Percentiles rank a stretch among this genome's conserved stretches.
Evolutionary conservation across 169 alveolate species (phyloP).

Genomic region (Eimeria acervulina): DNA sequence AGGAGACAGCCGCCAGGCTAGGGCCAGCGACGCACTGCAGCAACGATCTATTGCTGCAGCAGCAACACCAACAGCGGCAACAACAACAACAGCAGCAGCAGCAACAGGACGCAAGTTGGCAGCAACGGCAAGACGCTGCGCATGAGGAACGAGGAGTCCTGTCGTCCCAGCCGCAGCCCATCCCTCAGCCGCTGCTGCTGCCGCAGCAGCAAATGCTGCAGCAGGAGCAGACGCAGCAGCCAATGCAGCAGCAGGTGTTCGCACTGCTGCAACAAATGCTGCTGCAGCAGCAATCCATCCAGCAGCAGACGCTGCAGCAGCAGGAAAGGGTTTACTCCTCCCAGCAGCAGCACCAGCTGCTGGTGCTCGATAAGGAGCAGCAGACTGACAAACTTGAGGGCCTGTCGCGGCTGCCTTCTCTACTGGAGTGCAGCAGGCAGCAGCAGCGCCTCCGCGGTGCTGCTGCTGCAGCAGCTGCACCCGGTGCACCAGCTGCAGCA

Average conservation of each 20-base stretch:
- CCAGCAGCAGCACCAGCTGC: constrained; percentile 60
- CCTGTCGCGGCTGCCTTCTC: constrained; percentile 53
- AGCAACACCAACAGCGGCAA: not conserved
- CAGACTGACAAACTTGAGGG: constrained; percentile 61
- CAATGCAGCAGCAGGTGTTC: not conserved
- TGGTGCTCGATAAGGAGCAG: constrained; percentile 48
- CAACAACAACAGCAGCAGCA: not conserved
- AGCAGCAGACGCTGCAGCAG: constrained; percentile 27
- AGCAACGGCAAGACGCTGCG: not conserved
- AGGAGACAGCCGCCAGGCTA: not conserved
- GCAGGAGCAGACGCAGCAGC: constrained; percentile 36
- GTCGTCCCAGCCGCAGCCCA: constrained; percentile 9
- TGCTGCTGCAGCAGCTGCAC: not conserved
- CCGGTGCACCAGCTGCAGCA: not conserved
- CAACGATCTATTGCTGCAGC: not conserved
- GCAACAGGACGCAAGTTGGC: not conserved
- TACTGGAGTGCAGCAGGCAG: not conserved
- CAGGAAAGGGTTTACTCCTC: not conserved
- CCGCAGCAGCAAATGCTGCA: constrained; percentile 38
- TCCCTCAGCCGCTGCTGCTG: not conserved
- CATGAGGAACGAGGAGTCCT: not conserved
- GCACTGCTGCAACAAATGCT: constrained; percentile 36
- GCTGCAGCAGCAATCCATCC: not conserved
- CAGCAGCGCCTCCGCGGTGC: not conserved
- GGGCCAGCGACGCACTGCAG: not conserved